Percentiles rank a stretch among this genome's conserved stretches.
Conservation (phyloP, 139 green algal species). For the Closterium sp. region DNA sequence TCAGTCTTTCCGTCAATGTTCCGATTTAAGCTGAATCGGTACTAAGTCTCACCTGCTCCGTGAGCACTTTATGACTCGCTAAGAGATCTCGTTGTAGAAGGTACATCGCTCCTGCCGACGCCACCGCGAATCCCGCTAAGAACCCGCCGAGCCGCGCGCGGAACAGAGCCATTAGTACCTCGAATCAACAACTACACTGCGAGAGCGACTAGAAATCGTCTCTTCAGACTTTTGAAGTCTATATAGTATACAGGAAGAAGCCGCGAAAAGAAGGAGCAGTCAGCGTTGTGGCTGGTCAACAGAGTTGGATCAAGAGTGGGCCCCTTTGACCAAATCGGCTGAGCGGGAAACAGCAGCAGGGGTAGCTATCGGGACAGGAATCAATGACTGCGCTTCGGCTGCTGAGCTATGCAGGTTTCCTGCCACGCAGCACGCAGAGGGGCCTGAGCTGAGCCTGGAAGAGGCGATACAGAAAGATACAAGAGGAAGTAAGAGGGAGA, state of each 20-base stretch:
- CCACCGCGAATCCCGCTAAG: constrained; percentile 29
- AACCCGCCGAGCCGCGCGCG: constrained; percentile 16
- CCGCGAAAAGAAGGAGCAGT: not conserved
- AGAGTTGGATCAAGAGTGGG: not conserved
- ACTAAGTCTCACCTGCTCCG: constrained; percentile 10
- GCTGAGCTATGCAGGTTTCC: not conserved
- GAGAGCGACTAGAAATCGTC: not conserved
- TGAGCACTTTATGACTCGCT: constrained; percentile 18
- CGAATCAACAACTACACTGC: not conserved
- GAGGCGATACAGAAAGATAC: not conserved
- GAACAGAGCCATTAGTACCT: constrained; percentile 17
- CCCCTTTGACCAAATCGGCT: too few relatives aligned
- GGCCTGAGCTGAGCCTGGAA: too few relatives aligned
- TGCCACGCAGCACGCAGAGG: not conserved
- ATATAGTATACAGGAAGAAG: too few relatives aligned
- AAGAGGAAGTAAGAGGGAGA: not conserved
- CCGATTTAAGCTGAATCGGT: not conserved
- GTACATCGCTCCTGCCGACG: constrained; percentile 4
- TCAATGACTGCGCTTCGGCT: not conserved
- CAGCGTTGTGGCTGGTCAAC: not conserved
- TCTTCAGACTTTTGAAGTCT: too few relatives aligned
- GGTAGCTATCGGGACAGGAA: not conserved
- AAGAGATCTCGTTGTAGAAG: constrained; percentile 29
- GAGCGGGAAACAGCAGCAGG: not conserved
- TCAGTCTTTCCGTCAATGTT: not conserved